phyloP scores from a whole-genome alignment of 2,329 filamentous ascomycete species.

The Thermothelomyces thermophilus region DNA sequence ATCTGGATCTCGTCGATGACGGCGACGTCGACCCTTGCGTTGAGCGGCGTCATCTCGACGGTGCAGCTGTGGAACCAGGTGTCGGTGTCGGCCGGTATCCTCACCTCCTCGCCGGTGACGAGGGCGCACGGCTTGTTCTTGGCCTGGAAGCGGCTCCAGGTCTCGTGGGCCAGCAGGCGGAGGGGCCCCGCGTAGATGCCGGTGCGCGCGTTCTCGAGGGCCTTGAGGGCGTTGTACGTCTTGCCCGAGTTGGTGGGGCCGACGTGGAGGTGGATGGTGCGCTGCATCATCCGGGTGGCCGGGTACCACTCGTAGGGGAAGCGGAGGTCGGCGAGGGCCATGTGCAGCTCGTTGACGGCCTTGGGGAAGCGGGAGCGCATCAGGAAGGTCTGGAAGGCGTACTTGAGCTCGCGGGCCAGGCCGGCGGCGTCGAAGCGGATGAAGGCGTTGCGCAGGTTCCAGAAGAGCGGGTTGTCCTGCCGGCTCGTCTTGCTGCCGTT shows the following conservation, averaged over 20 bases:
- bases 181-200: conserved; percentile 91
- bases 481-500: conserved; percentile 33
- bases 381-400: conserved; percentile 61
- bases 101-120: conserved; percentile 85
- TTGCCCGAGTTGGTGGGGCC: conserved; percentile 98
- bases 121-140: conserved; percentile 72
- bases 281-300: conserved; percentile 68
- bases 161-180: conserved; percentile 82
- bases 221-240: conserved; percentile 87
- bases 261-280: conserved; percentile 86
- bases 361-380: conserved; percentile 51
- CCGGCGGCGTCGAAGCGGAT: conserved; percentile 44
- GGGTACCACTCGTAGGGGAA: conserved; percentile 92
- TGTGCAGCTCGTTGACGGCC: conserved; percentile 52
- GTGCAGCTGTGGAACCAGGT: conserved; percentile 73
- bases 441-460: conserved; percentile 54
- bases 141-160: conserved; percentile 79
- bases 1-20: conserved; percentile 99
- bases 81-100: conserved; percentile 54
- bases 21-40: conserved; percentile 66
- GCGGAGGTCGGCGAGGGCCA: conserved; percentile 70
- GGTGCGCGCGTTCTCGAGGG: conserved; percentile 65
- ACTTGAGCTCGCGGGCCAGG: conserved; percentile 54
- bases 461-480: conserved; percentile 48
- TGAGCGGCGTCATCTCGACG: conserved; percentile 74